Evolutionary conservation across 1,284 basidiomycete genomes (phyloP).

Genomic region (Boletus sp.): DNA sequence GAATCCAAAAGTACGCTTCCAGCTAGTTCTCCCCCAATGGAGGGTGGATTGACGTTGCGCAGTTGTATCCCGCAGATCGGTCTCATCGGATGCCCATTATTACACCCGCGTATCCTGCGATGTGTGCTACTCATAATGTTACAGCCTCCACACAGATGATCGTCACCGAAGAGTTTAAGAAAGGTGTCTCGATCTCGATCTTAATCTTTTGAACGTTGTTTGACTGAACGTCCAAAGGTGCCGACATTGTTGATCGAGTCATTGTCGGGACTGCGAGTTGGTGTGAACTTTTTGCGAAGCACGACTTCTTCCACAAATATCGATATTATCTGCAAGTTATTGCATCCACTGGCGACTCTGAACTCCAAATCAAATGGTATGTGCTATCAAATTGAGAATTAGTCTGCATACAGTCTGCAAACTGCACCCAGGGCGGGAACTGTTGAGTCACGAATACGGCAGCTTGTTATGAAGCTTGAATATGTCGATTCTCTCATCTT

Average conservation of each 20-base stretch:
- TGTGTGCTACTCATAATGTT: constrained; percentile 99
- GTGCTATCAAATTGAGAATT: constrained; percentile 19
- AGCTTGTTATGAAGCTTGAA: constrained; percentile 97
- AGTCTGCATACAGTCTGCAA: constrained; percentile 16
- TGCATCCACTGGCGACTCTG: constrained; percentile 80
- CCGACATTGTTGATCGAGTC: constrained; percentile 91
- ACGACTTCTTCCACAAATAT: constrained; percentile 97
- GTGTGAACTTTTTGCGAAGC: constrained; percentile 89
- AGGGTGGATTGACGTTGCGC: constrained; percentile 2
- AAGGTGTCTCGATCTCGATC: constrained; percentile 49
- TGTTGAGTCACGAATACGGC: constrained; percentile 95
- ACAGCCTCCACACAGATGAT: constrained; percentile 94
- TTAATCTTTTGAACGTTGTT: neutral
- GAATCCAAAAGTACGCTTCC: constrained; percentile 83
- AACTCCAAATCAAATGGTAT: constrained; percentile 93
- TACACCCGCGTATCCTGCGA: constrained; percentile 98
- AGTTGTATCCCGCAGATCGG: constrained; percentile 91
- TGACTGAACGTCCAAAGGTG: constrained; percentile 46
- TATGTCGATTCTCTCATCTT: constrained; percentile 87
- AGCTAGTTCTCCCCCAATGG: neutral
- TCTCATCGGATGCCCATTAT: constrained; percentile 99
- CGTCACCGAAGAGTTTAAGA: constrained; percentile 94
- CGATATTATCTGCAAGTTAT: constrained; percentile 98
- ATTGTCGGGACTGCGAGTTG: constrained; percentile 83
- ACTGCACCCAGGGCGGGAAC: constrained; percentile 72